These are phyloP conservation scores for Artemisia princeps DNA, from an alignment of 140 eudicot species.

Conservation along the genomic window DNA sequence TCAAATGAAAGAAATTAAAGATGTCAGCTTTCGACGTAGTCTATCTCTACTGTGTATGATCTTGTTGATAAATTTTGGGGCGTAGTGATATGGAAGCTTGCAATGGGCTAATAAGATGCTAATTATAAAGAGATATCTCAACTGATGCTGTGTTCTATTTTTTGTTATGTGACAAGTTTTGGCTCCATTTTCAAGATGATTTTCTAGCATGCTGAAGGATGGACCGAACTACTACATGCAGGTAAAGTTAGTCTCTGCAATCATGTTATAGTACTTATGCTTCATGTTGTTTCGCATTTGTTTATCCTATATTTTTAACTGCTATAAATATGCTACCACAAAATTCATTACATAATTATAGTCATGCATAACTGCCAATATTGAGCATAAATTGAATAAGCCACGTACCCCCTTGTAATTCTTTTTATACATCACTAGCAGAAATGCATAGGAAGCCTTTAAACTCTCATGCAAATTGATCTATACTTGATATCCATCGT, in stretches of 20 bases:
- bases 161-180: slow-evolving; percentile 6
- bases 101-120: not conserved
- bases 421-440: too few species aligned
- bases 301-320: too few species aligned
- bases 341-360: too few species aligned
- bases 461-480: too few species aligned
- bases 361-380: too few species aligned
- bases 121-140: not conserved
- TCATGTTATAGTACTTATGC: too few species aligned
- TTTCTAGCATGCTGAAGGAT: not conserved
- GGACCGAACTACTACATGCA: not conserved
- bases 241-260: not conserved
- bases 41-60: not conserved
- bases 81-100: not conserved
- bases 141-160: slow-evolving; percentile 6
- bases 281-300: too few species aligned
- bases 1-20: slow-evolving; percentile 4
- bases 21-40: slow-evolving; percentile 22
- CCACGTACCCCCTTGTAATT: too few species aligned
- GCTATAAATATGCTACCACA: too few species aligned
- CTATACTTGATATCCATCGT: too few species aligned
- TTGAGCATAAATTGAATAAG: too few species aligned
- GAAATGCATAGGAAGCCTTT: too few species aligned
- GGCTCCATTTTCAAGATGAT: not conserved
- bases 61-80: not conserved